Conservation (phyloP, 2,329 filamentous ascomycete genomes). For the Alternaria panax region DNA sequence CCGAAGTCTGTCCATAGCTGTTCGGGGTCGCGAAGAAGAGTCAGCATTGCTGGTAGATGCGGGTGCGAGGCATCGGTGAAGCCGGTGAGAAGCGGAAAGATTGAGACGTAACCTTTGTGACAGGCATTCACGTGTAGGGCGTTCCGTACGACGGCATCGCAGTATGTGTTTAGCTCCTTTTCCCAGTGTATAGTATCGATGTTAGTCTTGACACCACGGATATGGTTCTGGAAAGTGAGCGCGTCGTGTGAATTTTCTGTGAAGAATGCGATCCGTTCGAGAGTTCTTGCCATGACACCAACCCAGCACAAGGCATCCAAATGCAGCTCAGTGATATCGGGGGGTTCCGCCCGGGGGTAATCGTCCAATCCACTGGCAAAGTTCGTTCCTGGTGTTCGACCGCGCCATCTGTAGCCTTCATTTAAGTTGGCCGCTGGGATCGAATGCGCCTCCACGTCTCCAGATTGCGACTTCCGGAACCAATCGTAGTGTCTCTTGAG, state of each 20-base stretch:
- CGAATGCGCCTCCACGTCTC: conserved; percentile 61
- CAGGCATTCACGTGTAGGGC: conserved; percentile 85
- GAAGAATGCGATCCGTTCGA: conserved; percentile 76
- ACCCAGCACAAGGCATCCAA: conserved; percentile 94
- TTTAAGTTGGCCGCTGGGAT: conserved; percentile 54
- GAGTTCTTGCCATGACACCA: conserved; percentile 85
- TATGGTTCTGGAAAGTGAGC: conserved; percentile 70
- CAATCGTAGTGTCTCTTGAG: conserved; percentile 88
- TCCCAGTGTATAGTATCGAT: conserved; percentile 92
- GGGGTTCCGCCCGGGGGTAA: conserved; percentile 88
- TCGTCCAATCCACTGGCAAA: conserved; percentile 92
- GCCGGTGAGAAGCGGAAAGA: conserved; percentile 89
- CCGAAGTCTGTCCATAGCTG: conserved; percentile 88
- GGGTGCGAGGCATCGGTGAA: conserved; percentile 75
- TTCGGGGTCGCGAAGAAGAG: conserved; percentile 77
- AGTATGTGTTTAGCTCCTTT: conserved; percentile 79
- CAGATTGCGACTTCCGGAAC: conserved; percentile 89
- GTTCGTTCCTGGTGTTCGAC: conserved; percentile 80
- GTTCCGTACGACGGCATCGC: conserved; percentile 87
- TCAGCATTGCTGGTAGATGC: conserved; percentile 74
- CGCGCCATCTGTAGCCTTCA: conserved; percentile 92
- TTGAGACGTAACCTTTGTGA: conserved; percentile 91
- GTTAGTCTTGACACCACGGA: conserved; percentile 79
- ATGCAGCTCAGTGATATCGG: conserved; percentile 90
- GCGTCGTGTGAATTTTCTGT: conserved; percentile 77